These are phyloP conservation scores for Aspergillus novofumigatus DNA, from an alignment of 2,329 filamentous ascomycete species.

Conservation along the genomic window DNA sequence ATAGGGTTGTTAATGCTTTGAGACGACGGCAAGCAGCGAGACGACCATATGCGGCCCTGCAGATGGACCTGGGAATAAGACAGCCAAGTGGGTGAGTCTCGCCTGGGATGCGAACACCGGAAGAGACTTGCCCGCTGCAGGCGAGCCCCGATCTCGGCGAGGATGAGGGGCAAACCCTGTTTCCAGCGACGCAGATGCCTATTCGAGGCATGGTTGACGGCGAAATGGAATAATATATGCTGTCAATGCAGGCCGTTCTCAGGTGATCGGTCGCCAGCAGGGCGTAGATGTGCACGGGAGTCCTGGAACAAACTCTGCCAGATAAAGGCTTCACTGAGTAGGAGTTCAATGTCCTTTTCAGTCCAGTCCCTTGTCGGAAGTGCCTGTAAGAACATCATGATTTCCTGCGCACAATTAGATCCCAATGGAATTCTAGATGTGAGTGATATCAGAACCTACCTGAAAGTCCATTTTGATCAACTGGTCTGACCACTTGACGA, in stretches of 20 bases:
- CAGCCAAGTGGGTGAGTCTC: neutral
- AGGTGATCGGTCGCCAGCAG: constrained; percentile 31
- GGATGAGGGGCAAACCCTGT: neutral
- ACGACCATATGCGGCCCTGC: neutral
- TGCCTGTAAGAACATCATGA: constrained; percentile 99
- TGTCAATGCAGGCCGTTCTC: constrained; percentile 34
- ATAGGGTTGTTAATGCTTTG: neutral
- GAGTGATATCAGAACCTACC: constrained; percentile 26
- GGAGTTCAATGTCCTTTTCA: constrained; percentile 93
- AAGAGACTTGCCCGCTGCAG: neutral
- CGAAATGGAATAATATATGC: constrained; percentile 18
- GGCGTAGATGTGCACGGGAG: constrained; percentile 75
- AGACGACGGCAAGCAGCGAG: neutral
- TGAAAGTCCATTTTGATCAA: constrained; percentile 94
- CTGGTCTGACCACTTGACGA: constrained; percentile 97
- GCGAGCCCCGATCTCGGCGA: neutral
- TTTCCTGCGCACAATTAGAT: constrained; percentile 59
- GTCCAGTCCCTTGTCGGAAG: constrained; percentile 92
- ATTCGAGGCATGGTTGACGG: neutral
- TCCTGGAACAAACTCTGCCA: constrained; percentile 98
- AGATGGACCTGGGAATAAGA: neutral
- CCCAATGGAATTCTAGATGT: neutral
- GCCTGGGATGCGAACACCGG: neutral
- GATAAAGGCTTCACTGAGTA: constrained; percentile 94
- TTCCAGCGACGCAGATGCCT: neutral